A percentile compares a stretch with the other conserved stretches of the same genome.
phyloP scores from a whole-genome alignment of 345 rosid species.

The Alliaria petiolata region DNA sequence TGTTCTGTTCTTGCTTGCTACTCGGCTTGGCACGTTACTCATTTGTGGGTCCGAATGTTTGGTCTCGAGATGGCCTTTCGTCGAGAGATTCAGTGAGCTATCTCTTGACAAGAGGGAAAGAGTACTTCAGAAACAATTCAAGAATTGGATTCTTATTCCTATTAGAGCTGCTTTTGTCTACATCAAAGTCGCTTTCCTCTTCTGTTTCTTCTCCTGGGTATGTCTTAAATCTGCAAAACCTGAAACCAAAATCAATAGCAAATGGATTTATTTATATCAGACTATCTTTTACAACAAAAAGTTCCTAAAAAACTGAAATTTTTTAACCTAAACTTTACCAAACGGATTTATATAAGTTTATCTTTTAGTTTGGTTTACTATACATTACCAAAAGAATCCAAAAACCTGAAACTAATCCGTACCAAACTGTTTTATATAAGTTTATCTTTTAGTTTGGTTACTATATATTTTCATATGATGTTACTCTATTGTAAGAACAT shows the following conservation, averaged over 20 bases:
- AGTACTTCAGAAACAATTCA: slow-evolving; percentile 51
- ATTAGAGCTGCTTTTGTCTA: slow-evolving; percentile 46
- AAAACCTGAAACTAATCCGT: background rate
- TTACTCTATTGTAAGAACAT: too few species aligned
- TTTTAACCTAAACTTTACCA: background rate
- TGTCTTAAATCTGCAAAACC: background rate
- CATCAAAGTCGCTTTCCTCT: slow-evolving; percentile 45
- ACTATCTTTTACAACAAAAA: too few species aligned
- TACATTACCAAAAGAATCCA: background rate
- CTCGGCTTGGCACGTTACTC: slow-evolving; percentile 66
- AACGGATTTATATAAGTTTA: background rate
- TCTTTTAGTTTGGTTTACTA: background rate
- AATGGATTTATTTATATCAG: too few species aligned
- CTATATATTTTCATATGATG: too few species aligned
- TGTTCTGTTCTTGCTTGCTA: slow-evolving; percentile 44
- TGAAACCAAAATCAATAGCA: too few species aligned
- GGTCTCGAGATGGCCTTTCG: slow-evolving; percentile 43
- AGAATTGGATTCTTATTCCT: slow-evolving; percentile 40
- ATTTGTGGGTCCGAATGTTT: slow-evolving; percentile 60
- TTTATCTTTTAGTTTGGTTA: too few species aligned
- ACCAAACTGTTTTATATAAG: background rate
- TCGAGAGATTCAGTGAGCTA: slow-evolving; percentile 44
- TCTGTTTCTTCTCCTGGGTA: slow-evolving; percentile 60
- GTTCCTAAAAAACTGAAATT: background rate
- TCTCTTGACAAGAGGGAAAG: slow-evolving; percentile 56